These are phyloP conservation scores for Fagus crenata DNA, from an alignment of 306 rosid genomes.

Conservation along the genomic window DNA sequence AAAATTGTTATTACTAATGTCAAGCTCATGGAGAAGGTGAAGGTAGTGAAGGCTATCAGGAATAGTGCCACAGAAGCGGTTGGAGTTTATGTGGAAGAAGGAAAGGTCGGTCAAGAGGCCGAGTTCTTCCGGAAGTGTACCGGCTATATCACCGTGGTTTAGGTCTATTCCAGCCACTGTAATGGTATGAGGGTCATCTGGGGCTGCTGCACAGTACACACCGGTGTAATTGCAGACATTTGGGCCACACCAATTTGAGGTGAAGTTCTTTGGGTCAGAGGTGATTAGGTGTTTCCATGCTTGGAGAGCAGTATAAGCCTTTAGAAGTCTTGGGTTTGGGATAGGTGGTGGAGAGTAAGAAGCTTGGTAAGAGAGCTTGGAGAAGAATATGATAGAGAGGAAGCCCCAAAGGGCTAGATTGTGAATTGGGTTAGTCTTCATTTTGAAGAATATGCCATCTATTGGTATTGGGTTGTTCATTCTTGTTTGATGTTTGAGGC, in stretches of 20 bases:
- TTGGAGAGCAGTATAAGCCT: slow-evolving; percentile 78
- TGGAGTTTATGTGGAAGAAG: slow-evolving; percentile 78
- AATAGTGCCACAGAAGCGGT: slow-evolving; percentile 64
- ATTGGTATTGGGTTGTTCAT: neutral
- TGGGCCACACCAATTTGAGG: slow-evolving; percentile 69
- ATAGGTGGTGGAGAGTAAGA: slow-evolving; percentile 26
- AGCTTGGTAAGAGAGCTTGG: slow-evolving; percentile 53
- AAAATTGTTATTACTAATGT: slow-evolving; percentile 71
- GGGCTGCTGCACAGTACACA: slow-evolving; percentile 72
- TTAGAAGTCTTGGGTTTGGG: slow-evolving; percentile 60
- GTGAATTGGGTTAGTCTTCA: slow-evolving; percentile 25
- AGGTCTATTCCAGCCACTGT: slow-evolving; percentile 92
- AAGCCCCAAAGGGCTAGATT: slow-evolving; percentile 7
- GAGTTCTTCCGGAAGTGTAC: slow-evolving; percentile 67
- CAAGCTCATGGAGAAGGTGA: slow-evolving; percentile 58
- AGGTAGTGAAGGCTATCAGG: slow-evolving; percentile 49
- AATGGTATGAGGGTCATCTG: slow-evolving; percentile 45
- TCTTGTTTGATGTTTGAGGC: neutral
- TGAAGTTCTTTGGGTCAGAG: slow-evolving; percentile 66
- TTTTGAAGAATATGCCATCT: slow-evolving; percentile 32
- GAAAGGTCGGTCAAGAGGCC: slow-evolving; percentile 72
- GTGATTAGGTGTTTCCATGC: slow-evolving; percentile 74
- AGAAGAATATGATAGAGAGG: slow-evolving; percentile 27
- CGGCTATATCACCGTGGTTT: slow-evolving; percentile 66
- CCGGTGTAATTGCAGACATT: slow-evolving; percentile 85